Conservation (phyloP, 768 basidiomycete species). For the Mycena albidolilacea region DNA sequence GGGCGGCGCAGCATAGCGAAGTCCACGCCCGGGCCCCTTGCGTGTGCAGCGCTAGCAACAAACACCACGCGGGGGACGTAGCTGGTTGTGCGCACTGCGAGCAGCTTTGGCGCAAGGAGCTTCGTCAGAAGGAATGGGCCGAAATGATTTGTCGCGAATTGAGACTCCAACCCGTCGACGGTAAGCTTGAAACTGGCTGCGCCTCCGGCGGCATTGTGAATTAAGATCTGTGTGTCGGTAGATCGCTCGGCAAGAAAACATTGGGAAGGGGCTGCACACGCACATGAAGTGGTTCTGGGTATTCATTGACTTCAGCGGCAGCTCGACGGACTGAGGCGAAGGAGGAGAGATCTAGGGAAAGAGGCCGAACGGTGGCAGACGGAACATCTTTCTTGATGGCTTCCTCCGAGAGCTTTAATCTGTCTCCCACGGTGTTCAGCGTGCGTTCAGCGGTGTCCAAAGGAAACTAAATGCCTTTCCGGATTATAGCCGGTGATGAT, state of each 20-base stretch:
- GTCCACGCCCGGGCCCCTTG: background rate
- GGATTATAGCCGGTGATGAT: slow-evolving; percentile 18
- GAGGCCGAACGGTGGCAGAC: background rate
- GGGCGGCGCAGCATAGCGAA: too few relatives aligned
- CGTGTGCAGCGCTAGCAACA: background rate
- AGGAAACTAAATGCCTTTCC: background rate
- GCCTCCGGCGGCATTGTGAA: slow-evolving; percentile 5
- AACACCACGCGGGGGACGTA: too few relatives aligned
- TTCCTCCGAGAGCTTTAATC: slow-evolving; percentile 17
- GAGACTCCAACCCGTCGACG: too few relatives aligned
- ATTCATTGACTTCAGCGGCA: slow-evolving; percentile 13
- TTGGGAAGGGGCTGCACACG: background rate
- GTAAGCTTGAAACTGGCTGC: background rate
- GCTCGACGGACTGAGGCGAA: slow-evolving; percentile 16
- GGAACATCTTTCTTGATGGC: slow-evolving; percentile 13
- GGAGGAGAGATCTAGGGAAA: slow-evolving; percentile 15
- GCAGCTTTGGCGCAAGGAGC: too few relatives aligned
- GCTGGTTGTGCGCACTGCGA: too few relatives aligned
- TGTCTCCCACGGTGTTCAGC: background rate
- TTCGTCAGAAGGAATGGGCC: too few relatives aligned
- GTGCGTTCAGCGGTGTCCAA: background rate
- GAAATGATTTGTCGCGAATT: too few relatives aligned
- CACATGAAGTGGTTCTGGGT: slow-evolving; percentile 11
- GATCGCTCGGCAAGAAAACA: background rate
- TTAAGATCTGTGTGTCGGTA: background rate